Evolutionary conservation across 83 land plant species (phyloP).

Genomic region (Isoetes engelmannii): DNA sequence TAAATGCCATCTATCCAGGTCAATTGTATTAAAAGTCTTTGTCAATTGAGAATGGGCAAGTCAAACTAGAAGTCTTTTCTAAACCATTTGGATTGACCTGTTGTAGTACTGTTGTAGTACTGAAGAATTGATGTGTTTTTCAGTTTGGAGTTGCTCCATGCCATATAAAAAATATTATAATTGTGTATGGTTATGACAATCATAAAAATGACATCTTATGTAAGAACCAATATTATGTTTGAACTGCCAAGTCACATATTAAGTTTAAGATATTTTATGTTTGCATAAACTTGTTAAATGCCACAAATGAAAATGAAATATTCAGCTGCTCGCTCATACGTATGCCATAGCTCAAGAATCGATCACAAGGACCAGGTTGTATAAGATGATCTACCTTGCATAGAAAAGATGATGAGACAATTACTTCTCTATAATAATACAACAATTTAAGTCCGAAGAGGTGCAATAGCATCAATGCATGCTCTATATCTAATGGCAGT

Average conservation of each 20-base stretch:
- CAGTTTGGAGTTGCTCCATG: too few relatives aligned
- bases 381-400: conserved; percentile 58
- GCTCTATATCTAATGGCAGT: neutral
- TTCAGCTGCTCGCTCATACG: conserved; percentile 80
- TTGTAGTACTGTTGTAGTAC: too few relatives aligned
- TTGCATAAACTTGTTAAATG: conserved; percentile 69
- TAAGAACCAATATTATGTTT: too few relatives aligned
- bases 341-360: conserved; percentile 86
- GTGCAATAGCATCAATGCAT: neutral
- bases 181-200: too few relatives aligned
- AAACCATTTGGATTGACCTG: too few relatives aligned
- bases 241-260: neutral
- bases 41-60: too few relatives aligned
- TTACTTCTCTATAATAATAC: neutral
- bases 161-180: too few relatives aligned
- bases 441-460: neutral
- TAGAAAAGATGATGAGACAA: neutral
- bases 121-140: too few relatives aligned
- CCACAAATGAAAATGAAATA: conserved; percentile 75
- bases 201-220: too few relatives aligned
- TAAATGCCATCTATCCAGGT: too few relatives aligned
- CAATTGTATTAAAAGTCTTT: too few relatives aligned
- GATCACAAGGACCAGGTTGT: conserved; percentile 61
- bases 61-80: too few relatives aligned
- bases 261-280: conserved; percentile 69